phyloP scores from a whole-genome alignment of 2,329 filamentous ascomycete genomes.

The Pseudogymnoascus pannorum region DNA sequence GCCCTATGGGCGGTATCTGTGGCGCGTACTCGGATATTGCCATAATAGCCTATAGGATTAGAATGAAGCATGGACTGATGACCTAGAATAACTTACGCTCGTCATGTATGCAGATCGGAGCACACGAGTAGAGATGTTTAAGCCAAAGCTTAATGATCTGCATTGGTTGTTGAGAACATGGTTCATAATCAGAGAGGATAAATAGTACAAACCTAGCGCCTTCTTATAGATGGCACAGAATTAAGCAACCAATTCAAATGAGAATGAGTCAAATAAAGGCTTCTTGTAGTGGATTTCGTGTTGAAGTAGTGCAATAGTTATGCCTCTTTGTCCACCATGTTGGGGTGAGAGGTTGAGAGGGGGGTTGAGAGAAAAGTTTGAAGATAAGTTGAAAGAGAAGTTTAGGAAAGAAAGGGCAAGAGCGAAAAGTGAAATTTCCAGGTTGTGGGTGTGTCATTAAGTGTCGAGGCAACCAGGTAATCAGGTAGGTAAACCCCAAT shows the following conservation, averaged over 20 bases:
- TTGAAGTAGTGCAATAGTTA: background rate
- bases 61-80: background rate
- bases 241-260: background rate
- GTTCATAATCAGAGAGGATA: background rate
- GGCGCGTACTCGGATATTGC: background rate
- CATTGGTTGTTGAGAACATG: background rate
- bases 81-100: background rate
- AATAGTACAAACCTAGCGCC: background rate
- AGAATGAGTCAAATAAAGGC: background rate
- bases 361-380: background rate
- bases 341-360: background rate
- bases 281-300: background rate
- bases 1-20: background rate
- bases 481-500: background rate
- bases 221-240: slow-evolving; percentile 1
- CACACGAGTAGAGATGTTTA: background rate
- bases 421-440: background rate
- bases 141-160: background rate
- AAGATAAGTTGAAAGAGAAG: background rate
- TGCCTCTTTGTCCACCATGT: background rate
- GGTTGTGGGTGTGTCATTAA: background rate
- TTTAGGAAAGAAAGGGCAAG: background rate
- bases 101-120: background rate
- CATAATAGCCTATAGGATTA: background rate
- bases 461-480: background rate